Conservation (phyloP, 208 protist species). For the Endotrypanum monterogeii region DNA sequence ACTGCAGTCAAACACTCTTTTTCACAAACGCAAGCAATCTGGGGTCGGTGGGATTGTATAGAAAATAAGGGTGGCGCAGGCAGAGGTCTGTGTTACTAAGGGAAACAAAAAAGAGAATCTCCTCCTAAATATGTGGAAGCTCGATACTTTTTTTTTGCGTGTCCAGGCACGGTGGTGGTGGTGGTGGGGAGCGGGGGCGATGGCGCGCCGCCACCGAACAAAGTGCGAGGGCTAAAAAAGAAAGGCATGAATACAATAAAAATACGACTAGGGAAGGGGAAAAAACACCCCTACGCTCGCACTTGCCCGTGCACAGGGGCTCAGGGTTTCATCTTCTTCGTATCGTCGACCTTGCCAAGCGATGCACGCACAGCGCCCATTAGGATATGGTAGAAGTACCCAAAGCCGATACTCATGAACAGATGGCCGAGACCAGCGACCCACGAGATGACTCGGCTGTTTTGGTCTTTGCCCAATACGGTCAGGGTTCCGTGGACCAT, state of each 20-base stretch:
- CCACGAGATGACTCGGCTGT: slow-evolving; percentile 40
- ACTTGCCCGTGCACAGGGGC: not conserved
- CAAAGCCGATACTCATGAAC: slow-evolving; percentile 43
- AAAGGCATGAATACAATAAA: not conserved
- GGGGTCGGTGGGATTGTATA: no score
- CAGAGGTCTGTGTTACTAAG: no score
- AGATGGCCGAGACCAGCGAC: slow-evolving; percentile 52
- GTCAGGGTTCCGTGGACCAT: slow-evolving; percentile 56
- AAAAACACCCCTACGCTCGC: not conserved
- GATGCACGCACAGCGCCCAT: slow-evolving; percentile 29
- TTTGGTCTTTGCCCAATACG: slow-evolving; percentile 44
- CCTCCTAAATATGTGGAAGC: no score
- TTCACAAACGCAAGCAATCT: no score
- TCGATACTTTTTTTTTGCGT: no score
- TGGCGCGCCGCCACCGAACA: not conserved
- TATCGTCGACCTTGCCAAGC: slow-evolving; percentile 15
- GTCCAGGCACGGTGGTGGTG: not conserved
- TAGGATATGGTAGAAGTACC: slow-evolving; percentile 62
- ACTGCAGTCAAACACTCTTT: no score
- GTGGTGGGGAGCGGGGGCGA: no score
- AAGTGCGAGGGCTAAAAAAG: not conserved
- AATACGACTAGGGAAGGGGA: not conserved
- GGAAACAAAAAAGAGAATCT: no score
- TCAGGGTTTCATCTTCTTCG: slow-evolving; percentile 11
- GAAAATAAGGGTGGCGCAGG: no score